A percentile compares a stretch with the other conserved stretches of the same genome.
Conservation (phyloP, 225 moss, liverwort and hornwort species). For the Sphagnum contortum region DNA sequence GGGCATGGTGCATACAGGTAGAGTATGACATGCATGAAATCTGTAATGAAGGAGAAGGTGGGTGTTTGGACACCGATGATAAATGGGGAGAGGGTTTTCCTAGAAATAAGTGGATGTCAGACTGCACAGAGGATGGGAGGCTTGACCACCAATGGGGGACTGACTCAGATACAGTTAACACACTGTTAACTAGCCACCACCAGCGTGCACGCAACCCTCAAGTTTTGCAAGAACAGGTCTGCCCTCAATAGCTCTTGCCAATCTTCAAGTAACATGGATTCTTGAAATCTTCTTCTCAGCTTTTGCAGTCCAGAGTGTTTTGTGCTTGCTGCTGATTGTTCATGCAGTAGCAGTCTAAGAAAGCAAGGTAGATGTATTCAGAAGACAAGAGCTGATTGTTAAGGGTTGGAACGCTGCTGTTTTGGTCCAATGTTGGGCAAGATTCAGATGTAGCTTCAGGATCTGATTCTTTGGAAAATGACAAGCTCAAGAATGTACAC, state of each 20-base stretch:
- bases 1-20: slow-evolving; percentile 21
- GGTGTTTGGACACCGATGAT: slow-evolving; percentile 12
- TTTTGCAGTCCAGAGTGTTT: too few species aligned
- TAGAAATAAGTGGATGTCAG: slow-evolving; percentile 50
- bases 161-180: slow-evolving; percentile 26
- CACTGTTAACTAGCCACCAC: slow-evolving; percentile 36
- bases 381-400: too few species aligned
- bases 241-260: background rate
- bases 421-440: too few species aligned
- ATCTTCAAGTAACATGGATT: background rate
- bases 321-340: too few species aligned
- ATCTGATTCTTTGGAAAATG: too few species aligned
- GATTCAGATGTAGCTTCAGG: too few species aligned
- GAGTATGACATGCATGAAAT: slow-evolving; percentile 56
- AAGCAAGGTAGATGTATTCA: too few species aligned
- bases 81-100: slow-evolving; percentile 55
- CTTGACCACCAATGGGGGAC: slow-evolving; percentile 10
- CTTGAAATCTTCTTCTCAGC: slow-evolving; percentile 6
- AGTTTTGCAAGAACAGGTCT: slow-evolving; percentile 69
- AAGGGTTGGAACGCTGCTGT: too few species aligned
- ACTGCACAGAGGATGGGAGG: slow-evolving; percentile 39
- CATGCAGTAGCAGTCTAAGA: too few species aligned
- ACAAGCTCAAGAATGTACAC: too few species aligned
- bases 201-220: slow-evolving; percentile 46
- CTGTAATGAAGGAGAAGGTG: slow-evolving; percentile 10